These are phyloP conservation scores for Naumovozyma baii DNA, from an alignment of 805 yeast genomes.

Conservation along the genomic window DNA sequence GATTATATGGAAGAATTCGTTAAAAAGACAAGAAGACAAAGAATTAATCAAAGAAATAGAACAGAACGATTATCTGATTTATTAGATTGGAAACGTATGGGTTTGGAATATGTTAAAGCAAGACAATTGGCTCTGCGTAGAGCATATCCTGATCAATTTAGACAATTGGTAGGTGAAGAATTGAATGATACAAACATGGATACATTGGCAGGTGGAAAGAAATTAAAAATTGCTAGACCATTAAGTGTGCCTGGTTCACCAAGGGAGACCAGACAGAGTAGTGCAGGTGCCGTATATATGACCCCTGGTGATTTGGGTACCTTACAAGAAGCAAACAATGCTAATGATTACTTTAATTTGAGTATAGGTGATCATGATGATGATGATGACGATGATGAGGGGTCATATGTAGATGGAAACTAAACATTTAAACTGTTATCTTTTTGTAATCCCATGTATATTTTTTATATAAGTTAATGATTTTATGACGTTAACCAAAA, in stretches of 20 bases:
- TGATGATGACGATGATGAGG: conserved; percentile 35
- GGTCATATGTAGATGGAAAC: conserved; percentile 22
- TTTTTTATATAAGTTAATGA: too few species aligned
- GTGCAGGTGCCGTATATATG: conserved; percentile 50
- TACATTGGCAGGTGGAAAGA: conserved; percentile 31
- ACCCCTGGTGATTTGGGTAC: conserved; percentile 99
- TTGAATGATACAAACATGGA: conserved; percentile 24
- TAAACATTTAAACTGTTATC: too few species aligned
- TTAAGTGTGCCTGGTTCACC: conserved; percentile 97
- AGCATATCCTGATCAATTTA: conserved; percentile 83
- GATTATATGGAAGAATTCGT: conserved; percentile 85
- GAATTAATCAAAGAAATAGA: conserved; percentile 95
- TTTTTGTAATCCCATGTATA: too few species aligned
- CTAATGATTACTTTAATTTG: conserved; percentile 63
- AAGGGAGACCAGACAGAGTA: conserved; percentile 33
- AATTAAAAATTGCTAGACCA: conserved; percentile 77
- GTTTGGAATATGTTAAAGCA: conserved; percentile 90
- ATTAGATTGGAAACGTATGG: conserved; percentile 97
- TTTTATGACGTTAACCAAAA: too few species aligned
- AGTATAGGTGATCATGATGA: conserved; percentile 26
- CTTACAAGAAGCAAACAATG: conserved; percentile 76
- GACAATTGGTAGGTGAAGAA: conserved; percentile 29
- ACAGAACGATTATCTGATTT: conserved; percentile 89
- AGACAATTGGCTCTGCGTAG: conserved; percentile 83
- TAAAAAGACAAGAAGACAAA: conserved; percentile 84